Base-by-base conservation (phyloP, 2,329 filamentous ascomycete genomes). In the Aspergillus costaricaensis region DNA sequence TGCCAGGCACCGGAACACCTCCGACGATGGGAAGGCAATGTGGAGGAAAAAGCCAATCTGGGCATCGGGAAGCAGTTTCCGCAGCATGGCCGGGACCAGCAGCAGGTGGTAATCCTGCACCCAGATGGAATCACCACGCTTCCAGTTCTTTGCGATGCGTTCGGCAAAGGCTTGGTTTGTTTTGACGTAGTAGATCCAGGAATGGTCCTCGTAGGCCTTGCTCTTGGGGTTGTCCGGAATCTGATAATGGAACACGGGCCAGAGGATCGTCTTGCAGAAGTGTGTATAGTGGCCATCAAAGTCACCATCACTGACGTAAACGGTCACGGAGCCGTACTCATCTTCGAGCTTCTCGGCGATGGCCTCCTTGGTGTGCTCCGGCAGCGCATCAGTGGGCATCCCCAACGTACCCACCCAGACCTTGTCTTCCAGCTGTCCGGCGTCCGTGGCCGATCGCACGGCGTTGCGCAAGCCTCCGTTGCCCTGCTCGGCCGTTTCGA, bases 231-330 rank as follows among this genome's bases (percentile, higher is more conserved):
- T 96, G 74, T 98, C 95, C 0, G 94, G 95, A 61, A 98, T 96
- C 77, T 97, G 93, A 76, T 98, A 98, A 78, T 98, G 93, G 77
- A 98, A 96, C 62, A 97, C 93, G 1, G 94, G 94, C 94, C 94
- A 98, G 6, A 98, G 83, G 58, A 98, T 96, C 14, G 94, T 92
- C 80, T 98, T 98, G 87, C 93, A 97, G 74, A 95, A 98, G 77
- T 97, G 93, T 12, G 89, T 87, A 73, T 98, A 98, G 77, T 96
- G 93, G 1, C 93, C 92, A 70, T 97, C 90, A 72, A 97, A 92
- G 76, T 98, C 93, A 72, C 90, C 92, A 78, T 98, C 94, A 62
- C 87, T 90, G 75, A 91, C 90, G 74, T 90, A 96, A 36, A 97
- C 92, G 2, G 90, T 87, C 66, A 96, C 77, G 69, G 91, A 92